Evolutionary conservation across 2,329 filamentous ascomycete genomes (phyloP).

Genomic region (Fusarium armeniacum): DNA sequence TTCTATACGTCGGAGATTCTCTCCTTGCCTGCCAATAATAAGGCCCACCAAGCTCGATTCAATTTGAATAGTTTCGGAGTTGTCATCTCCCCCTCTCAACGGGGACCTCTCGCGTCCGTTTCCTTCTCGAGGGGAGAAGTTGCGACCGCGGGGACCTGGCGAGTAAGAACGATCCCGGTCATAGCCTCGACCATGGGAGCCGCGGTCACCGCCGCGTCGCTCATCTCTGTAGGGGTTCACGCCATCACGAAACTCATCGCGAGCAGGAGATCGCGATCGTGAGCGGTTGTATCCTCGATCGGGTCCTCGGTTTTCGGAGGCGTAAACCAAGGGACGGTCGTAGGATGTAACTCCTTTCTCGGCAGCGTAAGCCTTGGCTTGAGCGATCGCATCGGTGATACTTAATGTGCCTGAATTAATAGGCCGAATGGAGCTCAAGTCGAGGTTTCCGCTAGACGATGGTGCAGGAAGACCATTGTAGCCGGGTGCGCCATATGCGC

Average conservation of each 20-base stretch:
- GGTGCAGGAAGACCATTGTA: slow-evolving; percentile 73
- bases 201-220: slow-evolving; percentile 75
- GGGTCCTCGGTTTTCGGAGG: slow-evolving; percentile 53
- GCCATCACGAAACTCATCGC: slow-evolving; percentile 80
- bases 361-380: slow-evolving; percentile 84
- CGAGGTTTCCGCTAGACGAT: slow-evolving; percentile 80
- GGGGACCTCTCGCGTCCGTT: slow-evolving; percentile 72
- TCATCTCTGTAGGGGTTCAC: slow-evolving; percentile 90
- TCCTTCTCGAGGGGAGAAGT: slow-evolving; percentile 71
- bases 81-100: slow-evolving; percentile 71
- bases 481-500: slow-evolving; percentile 52
- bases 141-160: slow-evolving; percentile 67
- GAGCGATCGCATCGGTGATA: slow-evolving; percentile 86
- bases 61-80: slow-evolving; percentile 85
- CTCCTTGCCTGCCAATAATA: slow-evolving; percentile 91
- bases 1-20: slow-evolving; percentile 89
- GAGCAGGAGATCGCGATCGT: slow-evolving; percentile 80
- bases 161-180: slow-evolving; percentile 82
- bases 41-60: slow-evolving; percentile 89
- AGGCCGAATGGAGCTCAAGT: slow-evolving; percentile 84
- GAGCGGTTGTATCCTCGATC: slow-evolving; percentile 71
- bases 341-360: slow-evolving; percentile 79
- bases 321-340: slow-evolving; percentile 67
- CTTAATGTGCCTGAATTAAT: slow-evolving; percentile 85
- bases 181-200: slow-evolving; percentile 51